Conservation (phyloP, 1,284 basidiomycete species). For the Retiboletus fuscus region DNA sequence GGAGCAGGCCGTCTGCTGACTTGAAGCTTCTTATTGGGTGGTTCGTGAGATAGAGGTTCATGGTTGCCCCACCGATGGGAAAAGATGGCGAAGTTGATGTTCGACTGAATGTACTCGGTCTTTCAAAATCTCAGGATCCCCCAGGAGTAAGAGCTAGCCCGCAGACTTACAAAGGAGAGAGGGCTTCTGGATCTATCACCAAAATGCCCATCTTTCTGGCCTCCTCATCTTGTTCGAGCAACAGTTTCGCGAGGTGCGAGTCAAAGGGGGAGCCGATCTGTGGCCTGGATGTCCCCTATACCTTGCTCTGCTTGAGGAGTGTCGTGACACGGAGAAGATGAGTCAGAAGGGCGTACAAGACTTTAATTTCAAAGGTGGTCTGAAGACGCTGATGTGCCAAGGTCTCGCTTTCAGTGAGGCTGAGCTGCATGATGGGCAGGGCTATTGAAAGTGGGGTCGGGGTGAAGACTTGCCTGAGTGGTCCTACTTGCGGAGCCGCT, state of each 20-base stretch:
- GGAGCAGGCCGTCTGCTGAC: slow-evolving; percentile 29
- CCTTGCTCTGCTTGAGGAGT: slow-evolving; percentile 37
- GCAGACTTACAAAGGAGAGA: background rate
- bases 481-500: slow-evolving; percentile 36
- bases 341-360: slow-evolving; percentile 44
- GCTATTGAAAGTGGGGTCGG: background rate
- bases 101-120: slow-evolving; percentile 37
- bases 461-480: slow-evolving; percentile 40
- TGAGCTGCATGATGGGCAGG: no score
- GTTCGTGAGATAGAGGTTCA: slow-evolving; percentile 40
- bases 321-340: slow-evolving; percentile 39
- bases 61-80: slow-evolving; percentile 41
- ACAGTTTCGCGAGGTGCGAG: slow-evolving; percentile 39
- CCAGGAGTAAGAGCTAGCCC: background rate
- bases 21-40: slow-evolving; percentile 30
- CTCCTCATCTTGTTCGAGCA: slow-evolving; percentile 44
- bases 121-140: slow-evolving; percentile 28
- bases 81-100: slow-evolving; percentile 42
- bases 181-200: slow-evolving; percentile 39
- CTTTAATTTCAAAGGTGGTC: slow-evolving; percentile 40
- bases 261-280: slow-evolving; percentile 39
- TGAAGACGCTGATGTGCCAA: slow-evolving; percentile 36
- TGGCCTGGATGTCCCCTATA: slow-evolving; percentile 41
- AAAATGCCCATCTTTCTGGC: slow-evolving; percentile 41
- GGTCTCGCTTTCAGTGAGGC: no score